These are phyloP conservation scores for Herpotrichia juniperi DNA, from an alignment of 2,329 filamentous ascomycete genomes.

Conservation along the genomic window DNA sequence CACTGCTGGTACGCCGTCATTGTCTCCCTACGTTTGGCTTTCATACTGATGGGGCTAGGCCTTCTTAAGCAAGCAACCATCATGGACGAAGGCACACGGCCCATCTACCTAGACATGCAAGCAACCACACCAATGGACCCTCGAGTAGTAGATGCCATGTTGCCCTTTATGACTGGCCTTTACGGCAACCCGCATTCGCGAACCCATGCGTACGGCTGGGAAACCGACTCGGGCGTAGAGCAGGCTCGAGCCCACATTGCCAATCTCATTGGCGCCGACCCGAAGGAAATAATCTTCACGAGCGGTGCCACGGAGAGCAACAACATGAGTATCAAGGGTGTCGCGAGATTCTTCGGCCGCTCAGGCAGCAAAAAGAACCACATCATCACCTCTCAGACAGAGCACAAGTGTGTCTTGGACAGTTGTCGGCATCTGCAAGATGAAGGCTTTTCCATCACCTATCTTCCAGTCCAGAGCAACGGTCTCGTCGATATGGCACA, in stretches of 20 bases:
- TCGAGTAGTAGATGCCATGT: constrained; percentile 93
- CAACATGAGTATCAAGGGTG: constrained; percentile 99
- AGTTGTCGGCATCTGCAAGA: constrained; percentile 97
- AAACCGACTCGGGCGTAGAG: constrained; percentile 93
- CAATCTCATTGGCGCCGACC: constrained; percentile 85
- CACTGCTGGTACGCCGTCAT: constrained; percentile 63
- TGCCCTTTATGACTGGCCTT: constrained; percentile 89
- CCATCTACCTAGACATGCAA: constrained; percentile 98
- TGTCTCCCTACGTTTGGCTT: not conserved
- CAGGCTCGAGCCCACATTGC: constrained; percentile 84
- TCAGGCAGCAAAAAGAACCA: constrained; percentile 97
- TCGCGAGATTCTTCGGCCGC: constrained; percentile 91
- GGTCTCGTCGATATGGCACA: constrained; percentile 86
- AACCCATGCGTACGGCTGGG: constrained; percentile 98
- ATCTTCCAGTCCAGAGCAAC: constrained; percentile 85
- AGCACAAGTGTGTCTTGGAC: constrained; percentile 98
- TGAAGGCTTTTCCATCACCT: constrained; percentile 96
- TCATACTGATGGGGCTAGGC: constrained; percentile 51
- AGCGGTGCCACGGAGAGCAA: constrained; percentile 98
- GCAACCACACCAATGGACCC: constrained; percentile 95
- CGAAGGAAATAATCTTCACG: constrained; percentile 99
- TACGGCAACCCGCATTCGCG: constrained; percentile 98
- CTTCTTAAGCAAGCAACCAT: constrained; percentile 90
- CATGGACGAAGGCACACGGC: constrained; percentile 89
- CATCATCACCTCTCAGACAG: constrained; percentile 95